These are phyloP conservation scores for Nicotiana rustica DNA, from an alignment of 305 asterid species.

Conservation along the genomic window DNA sequence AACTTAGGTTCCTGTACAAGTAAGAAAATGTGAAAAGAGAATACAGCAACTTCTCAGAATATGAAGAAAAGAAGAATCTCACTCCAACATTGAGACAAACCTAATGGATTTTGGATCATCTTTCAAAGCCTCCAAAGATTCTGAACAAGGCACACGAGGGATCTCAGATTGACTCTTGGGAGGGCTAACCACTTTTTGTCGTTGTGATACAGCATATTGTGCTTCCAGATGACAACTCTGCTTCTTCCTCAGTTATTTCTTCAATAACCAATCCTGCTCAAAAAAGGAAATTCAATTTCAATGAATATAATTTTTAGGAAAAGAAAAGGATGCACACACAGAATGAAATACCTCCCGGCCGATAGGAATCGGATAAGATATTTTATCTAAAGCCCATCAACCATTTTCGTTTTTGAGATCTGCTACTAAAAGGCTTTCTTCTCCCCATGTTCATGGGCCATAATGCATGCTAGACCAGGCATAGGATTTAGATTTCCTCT, in stretches of 20 bases:
- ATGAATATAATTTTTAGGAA: not conserved
- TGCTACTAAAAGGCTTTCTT: no score
- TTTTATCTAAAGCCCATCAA: no score
- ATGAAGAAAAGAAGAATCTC: not conserved
- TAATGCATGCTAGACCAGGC: no score
- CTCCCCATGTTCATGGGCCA: no score
- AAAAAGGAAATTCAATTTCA: conserved; percentile 32
- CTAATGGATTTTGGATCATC: conserved; percentile 86
- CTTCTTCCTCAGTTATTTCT: conserved; percentile 80
- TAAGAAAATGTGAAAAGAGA: no score
- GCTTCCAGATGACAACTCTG: conserved; percentile 51
- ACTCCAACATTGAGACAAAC: conserved; percentile 44
- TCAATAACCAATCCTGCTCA: conserved; percentile 69
- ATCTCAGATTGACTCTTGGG: conserved; percentile 49
- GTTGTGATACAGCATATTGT: conserved; percentile 39
- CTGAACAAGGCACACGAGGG: conserved; percentile 49
- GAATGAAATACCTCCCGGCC: no score
- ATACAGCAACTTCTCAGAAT: no score
- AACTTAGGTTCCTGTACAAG: no score
- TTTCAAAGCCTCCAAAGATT: conserved; percentile 65
- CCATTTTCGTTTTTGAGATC: no score
- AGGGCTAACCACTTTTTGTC: conserved; percentile 49
- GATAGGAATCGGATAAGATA: no score
- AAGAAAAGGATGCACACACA: not conserved
- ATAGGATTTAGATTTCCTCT: no score